Conservation (phyloP, 129 eudicot species). For the Flaveria trinervia region DNA sequence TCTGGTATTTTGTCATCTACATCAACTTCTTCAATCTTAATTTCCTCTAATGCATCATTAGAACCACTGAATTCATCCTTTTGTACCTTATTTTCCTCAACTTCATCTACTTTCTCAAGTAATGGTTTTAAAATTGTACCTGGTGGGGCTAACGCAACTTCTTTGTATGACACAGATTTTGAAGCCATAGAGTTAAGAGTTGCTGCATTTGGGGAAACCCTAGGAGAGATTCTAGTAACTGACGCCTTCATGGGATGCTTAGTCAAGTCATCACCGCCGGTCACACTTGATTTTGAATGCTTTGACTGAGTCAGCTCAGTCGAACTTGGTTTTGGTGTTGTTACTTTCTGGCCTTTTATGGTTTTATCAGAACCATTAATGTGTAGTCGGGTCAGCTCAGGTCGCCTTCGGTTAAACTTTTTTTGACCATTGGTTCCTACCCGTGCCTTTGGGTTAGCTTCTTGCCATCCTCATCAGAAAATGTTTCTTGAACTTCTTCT, state of each 20-base stretch:
- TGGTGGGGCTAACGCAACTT: conserved; percentile 95
- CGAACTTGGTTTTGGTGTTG: conserved; percentile 46
- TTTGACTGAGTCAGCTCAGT: conserved; percentile 47
- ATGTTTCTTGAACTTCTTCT: conserved; percentile 56
- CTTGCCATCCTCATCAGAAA: conserved; percentile 97
- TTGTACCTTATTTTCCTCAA: conserved; percentile 53
- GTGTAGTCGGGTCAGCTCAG: conserved; percentile 63
- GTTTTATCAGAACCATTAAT: conserved; percentile 42
- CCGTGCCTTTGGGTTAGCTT: conserved; percentile 79
- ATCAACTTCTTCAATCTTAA: conserved; percentile 28
- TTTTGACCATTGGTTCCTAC: conserved; percentile 53
- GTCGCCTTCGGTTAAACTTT: conserved; percentile 68
- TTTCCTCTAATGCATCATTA: conserved; percentile 45
- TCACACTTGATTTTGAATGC: conserved; percentile 47
- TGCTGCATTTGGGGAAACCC: conserved; percentile 46
- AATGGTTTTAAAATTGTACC: conserved; percentile 91
- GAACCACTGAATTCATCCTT: conserved; percentile 52
- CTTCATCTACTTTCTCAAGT: conserved; percentile 64
- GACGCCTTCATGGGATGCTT: conserved; percentile 42
- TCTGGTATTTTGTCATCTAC: conserved; percentile 48
- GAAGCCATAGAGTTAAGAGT: conserved; percentile 68
- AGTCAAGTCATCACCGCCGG: conserved; percentile 36
- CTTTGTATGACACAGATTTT: conserved; percentile 91
- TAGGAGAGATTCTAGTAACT: conserved; percentile 48
- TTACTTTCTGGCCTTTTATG: conserved; percentile 49